Evolutionary conservation across 2,329 filamentous ascomycete species (phyloP).

Genomic region (Didymellaceae sp.): DNA sequence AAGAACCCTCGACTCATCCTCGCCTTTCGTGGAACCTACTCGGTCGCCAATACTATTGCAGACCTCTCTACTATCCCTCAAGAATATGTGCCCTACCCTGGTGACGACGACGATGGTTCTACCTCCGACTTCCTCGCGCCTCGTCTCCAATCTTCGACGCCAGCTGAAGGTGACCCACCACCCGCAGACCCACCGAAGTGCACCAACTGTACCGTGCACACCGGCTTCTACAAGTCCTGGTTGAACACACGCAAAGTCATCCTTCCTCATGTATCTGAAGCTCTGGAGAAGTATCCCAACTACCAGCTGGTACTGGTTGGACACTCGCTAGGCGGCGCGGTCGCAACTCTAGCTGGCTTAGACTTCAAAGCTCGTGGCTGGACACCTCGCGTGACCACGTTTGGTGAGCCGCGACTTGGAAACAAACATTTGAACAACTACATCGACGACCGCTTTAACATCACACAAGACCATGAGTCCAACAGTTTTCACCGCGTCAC

Average conservation of each 20-base stretch:
- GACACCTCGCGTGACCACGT: constrained; percentile 82
- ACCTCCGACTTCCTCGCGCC: constrained; percentile 36
- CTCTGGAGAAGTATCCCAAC: constrained; percentile 67
- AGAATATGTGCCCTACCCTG: constrained; percentile 86
- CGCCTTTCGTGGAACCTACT: constrained; percentile 94
- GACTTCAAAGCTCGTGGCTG: constrained; percentile 81
- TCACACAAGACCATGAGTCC: constrained; percentile 25
- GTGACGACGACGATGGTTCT: constrained; percentile 52
- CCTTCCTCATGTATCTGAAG: constrained; percentile 67
- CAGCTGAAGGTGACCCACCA: constrained; percentile 26
- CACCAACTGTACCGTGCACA: constrained; percentile 88
- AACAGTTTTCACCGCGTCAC: constrained; percentile 77
- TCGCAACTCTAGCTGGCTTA: constrained; percentile 84
- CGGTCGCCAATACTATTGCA: constrained; percentile 85
- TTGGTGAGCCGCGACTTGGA: constrained; percentile 79
- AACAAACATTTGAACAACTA: constrained; percentile 61
- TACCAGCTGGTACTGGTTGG: constrained; percentile 82
- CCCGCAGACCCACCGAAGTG: constrained; percentile 63
- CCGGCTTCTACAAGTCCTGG: constrained; percentile 89
- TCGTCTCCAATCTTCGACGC: constrained; percentile 15
- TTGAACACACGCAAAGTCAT: constrained; percentile 72
- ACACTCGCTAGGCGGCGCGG: constrained; percentile 90
- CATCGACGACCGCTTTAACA: constrained; percentile 60
- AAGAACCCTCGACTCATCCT: constrained; percentile 72
- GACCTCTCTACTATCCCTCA: constrained; percentile 91